phyloP scores from a whole-genome alignment of 306 rosid species.

The Vicia sativa region DNA sequence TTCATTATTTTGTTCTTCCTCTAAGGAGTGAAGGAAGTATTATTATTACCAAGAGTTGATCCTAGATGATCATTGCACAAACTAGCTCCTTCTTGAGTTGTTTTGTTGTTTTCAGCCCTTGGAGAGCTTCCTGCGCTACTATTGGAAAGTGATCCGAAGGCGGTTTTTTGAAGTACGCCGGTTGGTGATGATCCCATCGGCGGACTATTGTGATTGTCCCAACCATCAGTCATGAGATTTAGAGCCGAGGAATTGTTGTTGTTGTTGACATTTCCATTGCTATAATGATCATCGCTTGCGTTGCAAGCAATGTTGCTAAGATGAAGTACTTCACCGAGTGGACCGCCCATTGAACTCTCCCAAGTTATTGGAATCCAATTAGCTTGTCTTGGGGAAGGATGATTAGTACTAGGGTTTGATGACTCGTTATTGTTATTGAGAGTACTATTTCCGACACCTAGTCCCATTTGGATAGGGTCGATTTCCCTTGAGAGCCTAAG shows the following conservation, averaged over 20 bases:
- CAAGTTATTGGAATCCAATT: conserved; percentile 86
- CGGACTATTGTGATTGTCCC: conserved; percentile 78
- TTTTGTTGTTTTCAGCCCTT: conserved; percentile 64
- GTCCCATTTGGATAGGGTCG: conserved; percentile 63
- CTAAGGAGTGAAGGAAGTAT: conserved; percentile 42
- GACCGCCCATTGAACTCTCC: conserved; percentile 87
- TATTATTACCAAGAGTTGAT: conserved; percentile 46
- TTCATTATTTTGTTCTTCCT: background rate
- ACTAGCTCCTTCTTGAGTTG: conserved; percentile 64
- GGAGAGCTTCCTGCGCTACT: conserved; percentile 98
- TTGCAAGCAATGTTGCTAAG: conserved; percentile 43
- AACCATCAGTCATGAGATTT: conserved; percentile 72
- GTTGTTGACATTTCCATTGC: background rate
- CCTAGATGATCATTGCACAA: conserved; percentile 68
- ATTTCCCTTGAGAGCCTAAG: conserved; percentile 63
- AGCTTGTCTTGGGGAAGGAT: conserved; percentile 41
- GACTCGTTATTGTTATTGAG: conserved; percentile 41
- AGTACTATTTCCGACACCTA: conserved; percentile 49
- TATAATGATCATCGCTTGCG: conserved; percentile 48
- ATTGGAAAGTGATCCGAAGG: conserved; percentile 77
- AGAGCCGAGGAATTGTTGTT: conserved; percentile 62
- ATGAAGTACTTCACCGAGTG: conserved; percentile 88
- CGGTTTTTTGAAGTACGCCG: conserved; percentile 77
- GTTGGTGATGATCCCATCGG: conserved; percentile 86
- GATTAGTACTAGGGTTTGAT: conserved; percentile 30